Conservation (phyloP, 164 flowering plant genomes). For the Magnolia changhungtana region DNA sequence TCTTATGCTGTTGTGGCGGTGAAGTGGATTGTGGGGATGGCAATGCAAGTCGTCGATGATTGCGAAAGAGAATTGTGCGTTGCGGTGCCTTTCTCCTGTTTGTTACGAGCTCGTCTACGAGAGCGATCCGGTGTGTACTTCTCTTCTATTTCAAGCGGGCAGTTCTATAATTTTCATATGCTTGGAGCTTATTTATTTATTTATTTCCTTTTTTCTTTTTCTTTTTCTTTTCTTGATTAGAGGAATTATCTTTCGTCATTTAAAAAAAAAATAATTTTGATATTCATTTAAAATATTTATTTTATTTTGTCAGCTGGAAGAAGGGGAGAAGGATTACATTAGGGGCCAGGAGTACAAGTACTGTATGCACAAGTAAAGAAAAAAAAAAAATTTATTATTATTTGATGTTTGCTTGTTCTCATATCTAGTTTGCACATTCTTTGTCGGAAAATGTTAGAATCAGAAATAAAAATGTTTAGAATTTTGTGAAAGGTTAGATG, state of each 20-base stretch:
- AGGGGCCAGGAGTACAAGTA: constrained; percentile 86
- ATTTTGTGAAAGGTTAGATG: too few species aligned
- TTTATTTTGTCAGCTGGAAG: constrained; percentile 58
- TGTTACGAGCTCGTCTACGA: constrained; percentile 73
- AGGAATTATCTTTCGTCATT: neutral
- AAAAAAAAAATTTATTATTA: neutral
- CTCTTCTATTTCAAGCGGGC: neutral
- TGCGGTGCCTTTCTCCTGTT: constrained; percentile 70
- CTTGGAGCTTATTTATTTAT: too few species aligned
- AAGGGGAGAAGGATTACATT: constrained; percentile 83
- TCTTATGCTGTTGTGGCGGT: neutral
- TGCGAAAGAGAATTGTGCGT: constrained; percentile 88
- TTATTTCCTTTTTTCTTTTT: too few species aligned
- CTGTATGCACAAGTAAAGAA: constrained; percentile 72
- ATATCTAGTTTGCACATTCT: neutral
- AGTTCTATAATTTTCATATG: too few species aligned
- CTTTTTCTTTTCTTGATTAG: too few species aligned
- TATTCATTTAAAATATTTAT: neutral
- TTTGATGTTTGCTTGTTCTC: neutral
- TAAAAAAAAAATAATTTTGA: too few species aligned
- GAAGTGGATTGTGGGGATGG: constrained; percentile 84
- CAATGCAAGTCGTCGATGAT: constrained; percentile 67
- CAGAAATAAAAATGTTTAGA: too few species aligned
- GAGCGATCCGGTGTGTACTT: constrained; percentile 64
- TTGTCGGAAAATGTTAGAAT: too few species aligned